Conservation (phyloP, 331 rosid species). For the Spiraea crenata region DNA sequence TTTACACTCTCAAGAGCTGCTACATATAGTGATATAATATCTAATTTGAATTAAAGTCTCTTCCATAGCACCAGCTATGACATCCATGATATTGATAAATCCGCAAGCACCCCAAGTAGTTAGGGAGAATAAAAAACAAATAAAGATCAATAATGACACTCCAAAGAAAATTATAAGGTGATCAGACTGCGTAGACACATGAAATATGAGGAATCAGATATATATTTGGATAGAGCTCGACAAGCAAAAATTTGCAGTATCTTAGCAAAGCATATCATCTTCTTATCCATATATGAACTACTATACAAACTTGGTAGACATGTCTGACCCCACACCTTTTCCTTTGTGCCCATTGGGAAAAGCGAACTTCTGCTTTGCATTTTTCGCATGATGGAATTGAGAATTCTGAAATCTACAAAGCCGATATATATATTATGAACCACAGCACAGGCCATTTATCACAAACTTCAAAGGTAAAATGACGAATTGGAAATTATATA, state of each 20-base stretch:
- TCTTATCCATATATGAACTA: slow-evolving; percentile 5
- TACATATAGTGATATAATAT: not conserved
- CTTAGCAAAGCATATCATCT: not conserved
- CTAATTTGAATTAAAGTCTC: not conserved
- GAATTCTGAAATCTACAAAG: slow-evolving; percentile 67
- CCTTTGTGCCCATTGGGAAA: slow-evolving; percentile 38
- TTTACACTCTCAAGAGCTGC: not conserved
- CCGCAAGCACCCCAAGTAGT: not conserved
- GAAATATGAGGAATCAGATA: not conserved
- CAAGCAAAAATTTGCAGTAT: not conserved
- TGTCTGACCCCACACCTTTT: slow-evolving; percentile 53
- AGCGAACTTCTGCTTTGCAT: slow-evolving; percentile 42
- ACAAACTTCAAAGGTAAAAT: slow-evolving; percentile 15
- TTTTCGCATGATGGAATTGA: slow-evolving; percentile 47
- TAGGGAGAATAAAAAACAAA: not conserved
- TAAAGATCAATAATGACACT: not conserved
- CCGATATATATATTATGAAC: slow-evolving; percentile 27
- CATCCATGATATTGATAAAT: not conserved
- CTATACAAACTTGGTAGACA: slow-evolving; percentile 7
- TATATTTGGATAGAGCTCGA: not conserved
- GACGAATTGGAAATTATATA: slow-evolving; percentile 15
- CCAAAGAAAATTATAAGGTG: not conserved
- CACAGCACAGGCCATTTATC: slow-evolving; percentile 20
- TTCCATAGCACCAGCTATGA: not conserved
- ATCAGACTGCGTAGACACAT: not conserved